Percentiles rank a stretch among this genome's conserved stretches.
phyloP scores from a whole-genome alignment of 495 filamentous ascomycete genomes.

The Chaetomium tenue region DNA sequence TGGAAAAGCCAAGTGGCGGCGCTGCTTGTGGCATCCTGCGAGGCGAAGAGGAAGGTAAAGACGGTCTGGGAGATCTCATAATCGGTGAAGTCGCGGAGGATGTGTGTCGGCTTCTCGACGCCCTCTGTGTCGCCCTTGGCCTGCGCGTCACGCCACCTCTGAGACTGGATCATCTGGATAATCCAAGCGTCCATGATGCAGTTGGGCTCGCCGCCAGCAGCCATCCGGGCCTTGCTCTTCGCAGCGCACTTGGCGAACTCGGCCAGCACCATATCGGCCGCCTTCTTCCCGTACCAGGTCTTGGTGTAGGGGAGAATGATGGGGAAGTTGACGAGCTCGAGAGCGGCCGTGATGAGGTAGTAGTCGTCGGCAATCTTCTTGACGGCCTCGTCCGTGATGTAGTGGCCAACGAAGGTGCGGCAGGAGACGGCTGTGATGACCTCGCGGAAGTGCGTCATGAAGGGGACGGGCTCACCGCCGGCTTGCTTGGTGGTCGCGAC shows the following conservation, averaged over 20 bases:
- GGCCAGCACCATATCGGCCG: slow-evolving; percentile 83
- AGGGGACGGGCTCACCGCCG: slow-evolving; percentile 70
- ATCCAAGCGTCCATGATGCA: slow-evolving; percentile 98
- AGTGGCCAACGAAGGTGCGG: slow-evolving; percentile 95
- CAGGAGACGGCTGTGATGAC: slow-evolving; percentile 93
- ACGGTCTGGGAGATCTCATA: slow-evolving; percentile 92
- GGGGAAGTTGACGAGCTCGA: slow-evolving; percentile 98
- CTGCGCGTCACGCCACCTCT: slow-evolving; percentile 68
- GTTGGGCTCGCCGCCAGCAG: slow-evolving; percentile 77
- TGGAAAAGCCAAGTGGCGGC: slow-evolving; percentile 96
- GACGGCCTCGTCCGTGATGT: slow-evolving; percentile 81
- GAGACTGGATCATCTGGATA: slow-evolving; percentile 76
- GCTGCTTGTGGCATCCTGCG: slow-evolving; percentile 92
- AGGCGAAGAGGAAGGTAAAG: slow-evolving; percentile 97
- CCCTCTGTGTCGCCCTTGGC: slow-evolving; percentile 64
- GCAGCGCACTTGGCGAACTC: slow-evolving; percentile 91
- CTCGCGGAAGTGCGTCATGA: slow-evolving; percentile 92
- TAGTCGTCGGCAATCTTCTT: slow-evolving; percentile 98
- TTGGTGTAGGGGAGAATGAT: slow-evolving; percentile 95
- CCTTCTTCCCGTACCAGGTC: slow-evolving; percentile 97
- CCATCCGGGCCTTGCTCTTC: slow-evolving; percentile 90
- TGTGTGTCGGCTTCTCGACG: slow-evolving; percentile 72
- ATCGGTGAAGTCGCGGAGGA: slow-evolving; percentile 85
- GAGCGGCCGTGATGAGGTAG: slow-evolving; percentile 90
- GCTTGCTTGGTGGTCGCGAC: slow-evolving; percentile 68